These are phyloP conservation scores for Xylaria sp. DNA, from an alignment of 2,329 filamentous ascomycete species.

Conservation along the genomic window DNA sequence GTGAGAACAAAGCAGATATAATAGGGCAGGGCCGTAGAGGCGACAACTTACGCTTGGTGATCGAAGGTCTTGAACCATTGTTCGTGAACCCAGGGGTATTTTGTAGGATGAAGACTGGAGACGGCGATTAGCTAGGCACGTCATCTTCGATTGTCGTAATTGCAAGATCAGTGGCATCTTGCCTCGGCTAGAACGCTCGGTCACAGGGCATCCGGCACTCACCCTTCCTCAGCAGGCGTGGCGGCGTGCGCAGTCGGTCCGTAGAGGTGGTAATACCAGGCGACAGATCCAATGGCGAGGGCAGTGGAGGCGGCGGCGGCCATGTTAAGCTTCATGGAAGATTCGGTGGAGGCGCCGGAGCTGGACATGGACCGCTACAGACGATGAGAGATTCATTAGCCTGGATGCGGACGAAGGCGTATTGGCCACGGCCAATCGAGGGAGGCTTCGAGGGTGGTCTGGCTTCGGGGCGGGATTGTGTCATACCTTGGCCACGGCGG, in stretches of 20 bases:
- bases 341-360: conserved; percentile 76
- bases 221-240: conserved; percentile 98
- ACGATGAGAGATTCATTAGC: conserved; percentile 33
- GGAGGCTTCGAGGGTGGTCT: not conserved
- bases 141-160: conserved; percentile 22
- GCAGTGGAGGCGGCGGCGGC: conserved; percentile 88
- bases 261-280: conserved; percentile 98
- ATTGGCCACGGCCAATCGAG: conserved; percentile 1
- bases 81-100: conserved; percentile 95
- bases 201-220: conserved; percentile 61
- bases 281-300: conserved; percentile 86
- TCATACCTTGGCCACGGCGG: conserved; percentile 80
- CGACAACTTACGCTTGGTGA: conserved; percentile 83
- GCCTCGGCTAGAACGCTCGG: not conserved
- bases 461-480: conserved; percentile 23
- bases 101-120: conserved; percentile 84
- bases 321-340: conserved; percentile 84
- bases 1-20: conserved; percentile 19
- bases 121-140: conserved; percentile 35
- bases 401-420: conserved; percentile 14
- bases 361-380: conserved; percentile 72
- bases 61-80: conserved; percentile 96
- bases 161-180: not conserved
- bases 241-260: conserved; percentile 87
- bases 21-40: not conserved